Evolutionary conservation across 306 rosid genomes (phyloP), one percentile per base, ranked within the genome.

Genomic region (Prunus mira): DNA sequence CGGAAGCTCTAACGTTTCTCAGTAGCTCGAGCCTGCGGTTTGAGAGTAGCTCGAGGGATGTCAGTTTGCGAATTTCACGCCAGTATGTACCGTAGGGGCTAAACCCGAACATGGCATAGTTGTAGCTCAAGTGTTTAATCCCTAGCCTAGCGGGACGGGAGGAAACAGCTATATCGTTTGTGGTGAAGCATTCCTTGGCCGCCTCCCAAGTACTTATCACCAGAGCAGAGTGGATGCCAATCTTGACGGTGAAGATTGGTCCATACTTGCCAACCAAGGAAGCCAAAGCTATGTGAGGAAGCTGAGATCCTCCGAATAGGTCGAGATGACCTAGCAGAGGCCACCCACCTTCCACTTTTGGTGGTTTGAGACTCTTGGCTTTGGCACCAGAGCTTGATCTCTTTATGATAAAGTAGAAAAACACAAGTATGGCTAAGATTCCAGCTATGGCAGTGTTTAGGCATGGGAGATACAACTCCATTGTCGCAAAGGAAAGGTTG

Each of bases 261-360:
- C 38, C 38, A 32, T 32, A 32, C 38, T 32, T 32, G 38, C 38
- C 83, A 6, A 87, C 84, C 75, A 91, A 52, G 73, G 78, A 73
- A 55, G 86, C 91, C 20, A 90, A 47, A n/a, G 85, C 56, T 14
- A 77, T 63, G 75, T 88, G 77, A 60, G 85, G 83, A 38, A 82
- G 88, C 19, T 69, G 41, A 0, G 79, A 69, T 55, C 79, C 82
- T 6, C 58, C 69, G 2, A 89, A 71, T n/a, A 86, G 83, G 47
- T 6, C 79, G 22, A 91, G 88, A 27, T 91, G 91, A 13, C 96
- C 96, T 19, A 91, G 76, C 19, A 91, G n/a, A 9, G 96, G 96
- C 96, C 93, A 88, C 1, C 89, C 88, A 4, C 93, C 90, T 0
- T 75, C 38, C 3, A 83, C 89, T 78, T 85, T 72, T 1, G 93